These are phyloP conservation scores for Cyclotella baltica DNA, from an alignment of 108 stramenopile species.

Conservation along the genomic window DNA sequence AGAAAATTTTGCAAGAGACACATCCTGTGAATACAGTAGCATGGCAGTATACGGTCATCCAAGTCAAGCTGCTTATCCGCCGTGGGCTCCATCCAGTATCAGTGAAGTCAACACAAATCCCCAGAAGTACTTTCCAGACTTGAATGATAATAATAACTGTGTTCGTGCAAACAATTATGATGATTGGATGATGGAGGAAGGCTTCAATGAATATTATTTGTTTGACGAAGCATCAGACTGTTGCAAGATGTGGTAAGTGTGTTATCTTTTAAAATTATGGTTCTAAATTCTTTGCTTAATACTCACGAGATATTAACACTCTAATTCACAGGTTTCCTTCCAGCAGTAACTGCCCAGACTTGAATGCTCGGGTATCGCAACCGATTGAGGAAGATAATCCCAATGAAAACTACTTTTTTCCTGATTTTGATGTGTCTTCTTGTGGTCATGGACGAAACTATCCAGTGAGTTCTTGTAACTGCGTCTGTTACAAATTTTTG, in stretches of 20 bases:
- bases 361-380: background rate
- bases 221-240: slow-evolving; percentile 10
- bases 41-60: slow-evolving; percentile 2
- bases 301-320: no score
- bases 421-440: slow-evolving; percentile 7
- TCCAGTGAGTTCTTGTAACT: no score
- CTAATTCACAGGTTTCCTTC: slow-evolving; percentile 9
- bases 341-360: slow-evolving; percentile 9
- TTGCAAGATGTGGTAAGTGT: slow-evolving; percentile 24
- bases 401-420: slow-evolving; percentile 5
- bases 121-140: slow-evolving; percentile 16
- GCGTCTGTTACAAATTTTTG: no score
- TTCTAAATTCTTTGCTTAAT: no score
- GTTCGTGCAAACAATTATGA: background rate
- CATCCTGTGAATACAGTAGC: background rate
- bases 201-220: slow-evolving; percentile 16
- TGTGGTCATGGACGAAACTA: slow-evolving; percentile 31
- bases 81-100: background rate
- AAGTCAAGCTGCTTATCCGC: background rate
- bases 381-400: background rate
- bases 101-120: background rate
- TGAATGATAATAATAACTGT: slow-evolving; percentile 12
- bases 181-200: slow-evolving; percentile 16
- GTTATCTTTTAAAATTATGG: no score
- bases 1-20: background rate